Evolutionary conservation across 768 basidiomycete species (phyloP).

Genomic region (Podaxis sp.): DNA sequence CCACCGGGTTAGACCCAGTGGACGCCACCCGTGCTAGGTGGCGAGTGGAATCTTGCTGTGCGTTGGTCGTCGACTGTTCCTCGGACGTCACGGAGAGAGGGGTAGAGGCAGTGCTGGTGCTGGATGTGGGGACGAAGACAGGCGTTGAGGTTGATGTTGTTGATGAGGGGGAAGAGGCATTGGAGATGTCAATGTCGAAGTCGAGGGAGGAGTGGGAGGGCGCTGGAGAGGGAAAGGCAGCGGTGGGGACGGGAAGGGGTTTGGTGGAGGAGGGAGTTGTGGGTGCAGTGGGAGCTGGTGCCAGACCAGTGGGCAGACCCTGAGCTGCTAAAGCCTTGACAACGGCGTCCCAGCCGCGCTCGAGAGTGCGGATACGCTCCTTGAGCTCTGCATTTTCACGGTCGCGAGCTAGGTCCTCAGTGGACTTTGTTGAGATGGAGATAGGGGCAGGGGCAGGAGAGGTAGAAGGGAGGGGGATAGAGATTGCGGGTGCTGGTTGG

Average conservation of each 20-base stretch:
- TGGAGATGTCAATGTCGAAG: conserved; percentile 23
- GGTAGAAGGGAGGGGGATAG: conserved; percentile 20
- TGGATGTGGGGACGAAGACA: conserved; percentile 30
- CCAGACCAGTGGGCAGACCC: conserved; percentile 52
- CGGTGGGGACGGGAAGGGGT: conserved; percentile 29
- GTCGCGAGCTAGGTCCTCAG: conserved; percentile 35
- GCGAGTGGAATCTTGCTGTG: conserved; percentile 72
- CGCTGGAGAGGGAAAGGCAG: conserved; percentile 41
- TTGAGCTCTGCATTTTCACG: conserved; percentile 74
- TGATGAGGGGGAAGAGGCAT: conserved; percentile 28
- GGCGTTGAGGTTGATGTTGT: conserved; percentile 35
- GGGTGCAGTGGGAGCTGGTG: conserved; percentile 25
- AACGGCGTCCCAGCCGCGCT: conserved; percentile 80
- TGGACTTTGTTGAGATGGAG: conserved; percentile 10
- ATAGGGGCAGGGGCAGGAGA: conserved; percentile 25
- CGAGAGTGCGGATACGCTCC: conserved; percentile 76
- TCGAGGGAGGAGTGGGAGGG: conserved; percentile 40
- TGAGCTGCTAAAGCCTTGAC: conserved; percentile 73
- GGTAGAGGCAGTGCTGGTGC: conserved; percentile 24
- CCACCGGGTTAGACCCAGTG: conserved; percentile 62
- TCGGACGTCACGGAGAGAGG: conserved; percentile 19
- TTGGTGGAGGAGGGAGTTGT: conserved; percentile 25
- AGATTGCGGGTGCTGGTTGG: conserved; percentile 18
- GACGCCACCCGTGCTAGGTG: conserved; percentile 98
- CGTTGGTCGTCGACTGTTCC: conserved; percentile 28